These are phyloP conservation scores for Lentinula detonsa DNA, from an alignment of 768 basidiomycete species.

Conservation along the genomic window DNA sequence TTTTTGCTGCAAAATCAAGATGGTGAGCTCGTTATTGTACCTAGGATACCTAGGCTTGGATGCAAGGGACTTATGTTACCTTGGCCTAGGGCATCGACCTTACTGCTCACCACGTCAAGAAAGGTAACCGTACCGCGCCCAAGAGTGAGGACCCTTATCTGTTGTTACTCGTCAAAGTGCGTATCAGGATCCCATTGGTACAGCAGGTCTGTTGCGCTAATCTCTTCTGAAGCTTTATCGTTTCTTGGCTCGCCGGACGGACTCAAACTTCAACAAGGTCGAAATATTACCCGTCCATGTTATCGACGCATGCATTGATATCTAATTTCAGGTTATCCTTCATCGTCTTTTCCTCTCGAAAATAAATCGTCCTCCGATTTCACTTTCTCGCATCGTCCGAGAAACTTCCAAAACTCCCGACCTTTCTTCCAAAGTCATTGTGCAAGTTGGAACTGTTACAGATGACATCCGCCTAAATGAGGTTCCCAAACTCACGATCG, in stretches of 20 bases:
- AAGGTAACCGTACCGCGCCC: slow-evolving; percentile 89
- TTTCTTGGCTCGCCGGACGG: slow-evolving; percentile 96
- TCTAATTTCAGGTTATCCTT: slow-evolving; percentile 67
- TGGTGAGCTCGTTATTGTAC: slow-evolving; percentile 61
- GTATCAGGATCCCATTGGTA: slow-evolving; percentile 13
- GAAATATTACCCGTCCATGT: slow-evolving; percentile 25
- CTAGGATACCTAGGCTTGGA: slow-evolving; percentile 4
- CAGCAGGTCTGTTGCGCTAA: slow-evolving; percentile 9
- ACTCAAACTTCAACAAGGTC: slow-evolving; percentile 89
- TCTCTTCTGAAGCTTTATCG: slow-evolving; percentile 75
- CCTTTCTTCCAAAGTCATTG: slow-evolving; percentile 76
- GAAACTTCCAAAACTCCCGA: slow-evolving; percentile 67
- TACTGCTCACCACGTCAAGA: slow-evolving; percentile 97
- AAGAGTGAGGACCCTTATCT: slow-evolving; percentile 99
- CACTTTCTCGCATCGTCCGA: slow-evolving; percentile 86
- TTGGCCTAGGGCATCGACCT: slow-evolving; percentile 85
- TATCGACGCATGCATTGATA: slow-evolving; percentile 14
- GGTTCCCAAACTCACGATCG: slow-evolving; percentile 87
- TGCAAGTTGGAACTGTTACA: slow-evolving; percentile 87
- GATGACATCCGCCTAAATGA: slow-evolving; percentile 87
- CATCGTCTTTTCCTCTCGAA: slow-evolving; percentile 96
- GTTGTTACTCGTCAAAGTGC: slow-evolving; percentile 94
- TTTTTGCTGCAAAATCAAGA: slow-evolving; percentile 55
- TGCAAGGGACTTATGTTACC: neutral
- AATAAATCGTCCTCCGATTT: slow-evolving; percentile 94